Conservation (phyloP, 106 monocot species). For the Hemerocallis citrina region DNA sequence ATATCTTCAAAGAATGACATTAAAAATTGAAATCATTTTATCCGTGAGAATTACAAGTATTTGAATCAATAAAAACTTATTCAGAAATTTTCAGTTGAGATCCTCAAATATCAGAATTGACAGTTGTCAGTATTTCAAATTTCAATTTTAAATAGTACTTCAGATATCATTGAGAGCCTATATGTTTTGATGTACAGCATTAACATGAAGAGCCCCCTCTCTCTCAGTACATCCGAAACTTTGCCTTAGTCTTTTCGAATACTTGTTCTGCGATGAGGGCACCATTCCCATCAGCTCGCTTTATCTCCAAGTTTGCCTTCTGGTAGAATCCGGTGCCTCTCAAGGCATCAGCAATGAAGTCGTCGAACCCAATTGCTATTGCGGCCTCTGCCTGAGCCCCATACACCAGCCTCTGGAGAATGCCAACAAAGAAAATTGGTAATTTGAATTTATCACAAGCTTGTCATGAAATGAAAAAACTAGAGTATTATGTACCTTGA, state of each 20-base stretch:
- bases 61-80: too few relatives aligned
- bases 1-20: too few relatives aligned
- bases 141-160: too few relatives aligned
- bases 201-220: too few relatives aligned
- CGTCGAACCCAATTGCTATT: conserved; percentile 75
- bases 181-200: too few relatives aligned
- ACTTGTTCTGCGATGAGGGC: conserved; percentile 71
- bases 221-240: conserved; percentile 57
- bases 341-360: conserved; percentile 73
- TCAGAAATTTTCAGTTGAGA: too few relatives aligned
- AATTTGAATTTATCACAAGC: neutral
- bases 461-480: neutral
- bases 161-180: too few relatives aligned
- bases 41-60: too few relatives aligned
- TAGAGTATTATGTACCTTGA: conserved; percentile 30
- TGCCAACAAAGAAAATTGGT: neutral
- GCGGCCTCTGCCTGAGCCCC: conserved; percentile 80
- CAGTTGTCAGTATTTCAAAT: too few relatives aligned
- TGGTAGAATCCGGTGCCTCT: conserved; percentile 63
- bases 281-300: conserved; percentile 60
- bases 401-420: conserved; percentile 62
- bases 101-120: too few relatives aligned
- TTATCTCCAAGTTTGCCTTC: conserved; percentile 62
- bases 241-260: conserved; percentile 71
- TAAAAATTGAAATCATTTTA: too few relatives aligned